Evolutionary conservation across 352 stramenopile genomes (phyloP).

Genomic region (Phytophthora pisi): DNA sequence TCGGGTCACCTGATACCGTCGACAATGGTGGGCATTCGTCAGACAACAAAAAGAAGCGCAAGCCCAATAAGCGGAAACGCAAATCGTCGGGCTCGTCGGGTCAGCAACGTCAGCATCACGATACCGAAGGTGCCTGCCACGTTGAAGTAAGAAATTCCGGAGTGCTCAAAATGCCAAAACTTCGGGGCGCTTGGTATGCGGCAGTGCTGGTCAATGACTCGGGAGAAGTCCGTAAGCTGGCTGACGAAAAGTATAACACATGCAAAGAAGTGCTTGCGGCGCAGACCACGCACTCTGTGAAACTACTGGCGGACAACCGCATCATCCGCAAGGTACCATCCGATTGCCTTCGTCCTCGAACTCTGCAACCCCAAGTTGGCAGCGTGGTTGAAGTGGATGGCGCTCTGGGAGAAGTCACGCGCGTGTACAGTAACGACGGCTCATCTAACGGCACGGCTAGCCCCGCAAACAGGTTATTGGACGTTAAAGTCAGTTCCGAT

Average conservation of each 20-base stretch:
- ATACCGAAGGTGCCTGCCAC: slow-evolving; percentile 28
- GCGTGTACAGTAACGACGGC: slow-evolving; percentile 39
- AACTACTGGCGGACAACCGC: slow-evolving; percentile 43
- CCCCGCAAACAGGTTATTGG: slow-evolving; percentile 32
- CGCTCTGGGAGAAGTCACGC: slow-evolving; percentile 61
- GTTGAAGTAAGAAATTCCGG: slow-evolving; percentile 64
- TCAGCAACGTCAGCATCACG: slow-evolving; percentile 26
- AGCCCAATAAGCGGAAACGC: slow-evolving; percentile 66
- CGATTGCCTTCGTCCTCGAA: slow-evolving; percentile 45
- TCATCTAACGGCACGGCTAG: slow-evolving; percentile 8
- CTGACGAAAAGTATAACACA: slow-evolving; percentile 14
- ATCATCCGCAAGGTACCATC: slow-evolving; percentile 54
- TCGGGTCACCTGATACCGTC: slow-evolving; percentile 39
- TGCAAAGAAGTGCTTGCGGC: slow-evolving; percentile 28
- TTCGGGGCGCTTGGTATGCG: slow-evolving; percentile 69
- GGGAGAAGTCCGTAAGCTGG: slow-evolving; percentile 17
- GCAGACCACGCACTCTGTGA: slow-evolving; percentile 43
- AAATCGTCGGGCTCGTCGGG: slow-evolving; percentile 32
- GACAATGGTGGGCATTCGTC: slow-evolving; percentile 5
- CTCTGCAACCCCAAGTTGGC: slow-evolving; percentile 54
- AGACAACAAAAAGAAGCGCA: slow-evolving; percentile 63
- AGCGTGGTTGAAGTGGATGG: slow-evolving; percentile 80
- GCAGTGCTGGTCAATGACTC: slow-evolving; percentile 42
- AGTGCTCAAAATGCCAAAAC: slow-evolving; percentile 36
- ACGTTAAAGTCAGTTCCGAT: slow-evolving; percentile 57